Evolutionary conservation across 306 rosid genomes (phyloP).

Genomic region (Glycine latifolia): DNA sequence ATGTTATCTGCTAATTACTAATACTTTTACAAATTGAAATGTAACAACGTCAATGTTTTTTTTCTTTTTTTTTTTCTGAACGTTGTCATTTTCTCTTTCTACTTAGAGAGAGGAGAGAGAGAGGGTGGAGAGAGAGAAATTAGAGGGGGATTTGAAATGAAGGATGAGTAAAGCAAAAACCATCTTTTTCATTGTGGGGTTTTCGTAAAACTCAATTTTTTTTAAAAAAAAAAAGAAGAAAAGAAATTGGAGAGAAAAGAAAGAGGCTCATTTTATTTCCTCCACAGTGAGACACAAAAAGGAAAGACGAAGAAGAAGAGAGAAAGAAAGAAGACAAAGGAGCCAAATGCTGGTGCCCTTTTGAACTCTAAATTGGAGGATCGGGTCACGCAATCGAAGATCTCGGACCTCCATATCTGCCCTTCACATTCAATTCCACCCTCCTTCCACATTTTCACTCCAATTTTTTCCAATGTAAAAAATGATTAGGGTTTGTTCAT

Average conservation of each 20-base stretch:
- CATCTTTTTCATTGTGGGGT: constrained; percentile 78
- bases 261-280: constrained; percentile 41
- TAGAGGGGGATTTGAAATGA: constrained; percentile 51
- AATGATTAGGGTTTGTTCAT: constrained; percentile 43
- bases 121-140: constrained; percentile 70
- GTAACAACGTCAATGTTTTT: not conserved
- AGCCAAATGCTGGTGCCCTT: constrained; percentile 67
- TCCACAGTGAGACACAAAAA: constrained; percentile 51
- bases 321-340: constrained; percentile 42
- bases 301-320: constrained; percentile 42
- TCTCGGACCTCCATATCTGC: constrained; percentile 57
- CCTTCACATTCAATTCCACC: constrained; percentile 52
- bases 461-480: constrained; percentile 25
- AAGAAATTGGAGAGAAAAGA: not conserved
- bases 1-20: constrained; percentile 41
- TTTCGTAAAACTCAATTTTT: constrained; percentile 65
- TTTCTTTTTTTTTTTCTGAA: constrained; percentile 49
- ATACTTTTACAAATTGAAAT: constrained; percentile 27
- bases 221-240: not conserved
- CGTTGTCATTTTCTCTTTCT: constrained; percentile 25
- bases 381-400: constrained; percentile 70
- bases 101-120: constrained; percentile 44
- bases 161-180: constrained; percentile 80
- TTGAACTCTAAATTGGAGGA: constrained; percentile 63
- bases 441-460: constrained; percentile 62